A percentile compares a stretch with the other conserved stretches of the same genome.
Conservation (phyloP, 805 yeast species). For the Candida anglica region DNA sequence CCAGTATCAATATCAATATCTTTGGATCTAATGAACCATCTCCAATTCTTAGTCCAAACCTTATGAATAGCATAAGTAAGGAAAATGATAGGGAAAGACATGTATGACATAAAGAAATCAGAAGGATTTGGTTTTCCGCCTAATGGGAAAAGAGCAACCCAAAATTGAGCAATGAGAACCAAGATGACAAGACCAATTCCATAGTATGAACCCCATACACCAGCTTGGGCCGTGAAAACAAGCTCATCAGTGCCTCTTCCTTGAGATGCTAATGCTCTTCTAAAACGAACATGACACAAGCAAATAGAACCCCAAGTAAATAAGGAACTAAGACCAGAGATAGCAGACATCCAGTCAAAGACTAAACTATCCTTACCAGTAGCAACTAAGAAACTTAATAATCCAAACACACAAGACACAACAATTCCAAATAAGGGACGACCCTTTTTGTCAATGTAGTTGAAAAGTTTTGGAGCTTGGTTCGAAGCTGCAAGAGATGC, state of each 20-base stretch:
- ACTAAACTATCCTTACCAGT: conserved; percentile 36
- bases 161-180: conserved; percentile 39
- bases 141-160: conserved; percentile 37
- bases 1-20: conserved; percentile 39
- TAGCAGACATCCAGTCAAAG: conserved; percentile 38
- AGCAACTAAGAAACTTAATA: conserved; percentile 51
- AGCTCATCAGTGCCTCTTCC: conserved; percentile 33
- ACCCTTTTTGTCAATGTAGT: conserved; percentile 72
- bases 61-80: conserved; percentile 37
- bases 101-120: conserved; percentile 29
- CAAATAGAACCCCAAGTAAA: conserved; percentile 40
- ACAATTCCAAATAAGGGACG: conserved; percentile 70
- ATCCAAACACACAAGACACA: conserved; percentile 50
- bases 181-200: conserved; percentile 27
- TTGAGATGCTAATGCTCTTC: conserved; percentile 30
- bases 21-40: conserved; percentile 27
- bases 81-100: conserved; percentile 33
- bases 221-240: conserved; percentile 33
- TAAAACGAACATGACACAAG: conserved; percentile 36
- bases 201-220: conserved; percentile 31
- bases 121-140: conserved; percentile 32
- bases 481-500: conserved; percentile 65
- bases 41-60: conserved; percentile 36
- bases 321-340: conserved; percentile 37
- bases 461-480: conserved; percentile 55